Evolutionary conservation across 768 basidiomycete species (phyloP).

Genomic region (Russula vinacea): DNA sequence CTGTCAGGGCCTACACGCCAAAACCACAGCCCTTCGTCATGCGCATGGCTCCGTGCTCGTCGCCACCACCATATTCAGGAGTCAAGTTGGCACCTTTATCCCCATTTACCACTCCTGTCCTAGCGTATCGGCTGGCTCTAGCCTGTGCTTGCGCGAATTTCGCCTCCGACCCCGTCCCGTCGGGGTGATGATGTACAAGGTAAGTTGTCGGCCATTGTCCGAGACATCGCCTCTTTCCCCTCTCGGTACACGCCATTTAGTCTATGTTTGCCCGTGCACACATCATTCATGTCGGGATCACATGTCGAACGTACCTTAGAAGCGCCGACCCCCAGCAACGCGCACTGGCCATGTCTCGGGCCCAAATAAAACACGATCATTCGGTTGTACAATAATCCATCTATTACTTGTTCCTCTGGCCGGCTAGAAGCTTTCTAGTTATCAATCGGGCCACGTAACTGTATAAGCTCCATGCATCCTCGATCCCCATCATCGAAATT

Average conservation of each 20-base stretch:
- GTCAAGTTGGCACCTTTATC: background rate
- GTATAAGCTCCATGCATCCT: background rate
- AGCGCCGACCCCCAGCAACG: constrained; percentile 18
- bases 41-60: background rate
- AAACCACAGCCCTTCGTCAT: background rate
- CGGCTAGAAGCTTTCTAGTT: background rate
- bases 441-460: background rate
- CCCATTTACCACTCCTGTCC: background rate
- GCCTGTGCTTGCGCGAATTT: constrained; percentile 10
- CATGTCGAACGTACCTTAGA: constrained; percentile 1
- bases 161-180: background rate
- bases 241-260: background rate
- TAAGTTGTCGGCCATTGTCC: background rate
- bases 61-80: background rate
- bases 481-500: constrained; percentile 4
- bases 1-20: background rate
- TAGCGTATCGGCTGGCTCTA: background rate
- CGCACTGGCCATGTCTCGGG: constrained; percentile 6
- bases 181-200: constrained; percentile 1
- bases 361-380: background rate
- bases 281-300: constrained; percentile 6
- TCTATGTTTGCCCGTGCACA: background rate
- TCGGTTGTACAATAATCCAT: background rate
- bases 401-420: background rate
- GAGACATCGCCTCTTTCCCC: background rate